Evolutionary conservation across 73 alveolate species (phyloP), one percentile per base, ranked within the genome.

Genomic region (Blepharisma stoltei): DNA sequence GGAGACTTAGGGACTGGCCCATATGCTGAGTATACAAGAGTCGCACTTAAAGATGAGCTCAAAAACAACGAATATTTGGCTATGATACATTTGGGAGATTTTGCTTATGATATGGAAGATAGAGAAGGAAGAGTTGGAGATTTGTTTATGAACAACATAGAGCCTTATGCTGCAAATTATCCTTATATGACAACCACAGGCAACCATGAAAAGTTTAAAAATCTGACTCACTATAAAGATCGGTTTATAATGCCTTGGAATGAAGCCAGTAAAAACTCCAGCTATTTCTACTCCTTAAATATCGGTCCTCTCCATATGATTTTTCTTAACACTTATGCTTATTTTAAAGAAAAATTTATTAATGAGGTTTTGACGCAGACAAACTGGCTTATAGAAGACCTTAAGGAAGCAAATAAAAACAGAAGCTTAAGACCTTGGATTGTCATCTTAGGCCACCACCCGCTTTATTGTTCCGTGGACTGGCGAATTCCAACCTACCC

Each of bases 391-490:
- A 14, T 60, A 25, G 73, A 60, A 14, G 73, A 60, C 5, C 5
- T 60, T 1, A 60, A 60, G 14, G 23, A 60, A 60, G 73, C 73
- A 14, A 60, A 60, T 60, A 25, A 14, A 9, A 60, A 60, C 23
- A 60, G 73, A 60, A 38, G 23, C 18, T 38, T 60, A 8, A 60
- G 73, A 25, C 73, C 73, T 60, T 60, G 73, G 73, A n/a, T 60
- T 60, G 23, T 60, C 23, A 20, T 52, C 4, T 52, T 52, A 52
- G 23, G 66, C 66, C 66, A 52, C 23, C 66, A 52, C 23, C 66
- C 66, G 0, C 23, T 52, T 11, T 52, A 52, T 52, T 52, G 66
- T 4, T 52, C 66, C 2, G 66, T 52, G n/a, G 23, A 52, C 23
- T 52, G 66, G 66, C 0, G 23, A 14, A 1, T 52, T 14, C 66